phyloP scores from a whole-genome alignment of 2,329 filamentous ascomycete genomes.

The Simplicillium aogashimaense region DNA sequence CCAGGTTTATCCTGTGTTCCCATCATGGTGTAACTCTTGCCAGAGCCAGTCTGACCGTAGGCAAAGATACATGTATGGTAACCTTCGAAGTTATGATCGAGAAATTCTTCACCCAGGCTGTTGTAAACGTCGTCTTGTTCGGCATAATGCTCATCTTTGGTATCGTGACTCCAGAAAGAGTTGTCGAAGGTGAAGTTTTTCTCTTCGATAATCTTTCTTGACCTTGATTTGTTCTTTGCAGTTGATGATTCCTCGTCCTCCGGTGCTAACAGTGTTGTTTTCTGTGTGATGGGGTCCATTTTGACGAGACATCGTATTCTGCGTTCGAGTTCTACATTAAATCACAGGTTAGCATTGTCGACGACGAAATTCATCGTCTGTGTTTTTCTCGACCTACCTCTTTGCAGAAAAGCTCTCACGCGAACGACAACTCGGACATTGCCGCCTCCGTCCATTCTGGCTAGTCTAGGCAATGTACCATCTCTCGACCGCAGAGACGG shows the following conservation, averaged over 20 bases:
- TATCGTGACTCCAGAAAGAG: slow-evolving; percentile 93
- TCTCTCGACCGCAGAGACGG: slow-evolving; percentile 68
- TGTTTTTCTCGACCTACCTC: slow-evolving; percentile 45
- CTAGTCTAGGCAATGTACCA: slow-evolving; percentile 48
- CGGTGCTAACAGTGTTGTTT: slow-evolving; percentile 70
- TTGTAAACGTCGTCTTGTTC: slow-evolving; percentile 91
- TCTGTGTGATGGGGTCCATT: slow-evolving; percentile 83
- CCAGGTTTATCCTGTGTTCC: slow-evolving; percentile 76
- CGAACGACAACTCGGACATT: slow-evolving; percentile 79
- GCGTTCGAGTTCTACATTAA: slow-evolving; percentile 61
- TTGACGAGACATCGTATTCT: slow-evolving; percentile 75
- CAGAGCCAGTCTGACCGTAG: slow-evolving; percentile 94
- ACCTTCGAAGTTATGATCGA: slow-evolving; percentile 98
- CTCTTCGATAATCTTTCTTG: slow-evolving; percentile 70
- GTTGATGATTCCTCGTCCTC: slow-evolving; percentile 42
- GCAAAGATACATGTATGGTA: slow-evolving; percentile 99
- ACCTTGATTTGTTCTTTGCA: slow-evolving; percentile 48
- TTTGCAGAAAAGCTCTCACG: slow-evolving; percentile 66
- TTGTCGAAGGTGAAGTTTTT: slow-evolving; percentile 95
- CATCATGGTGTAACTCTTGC: slow-evolving; percentile 99
- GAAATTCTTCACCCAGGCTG: slow-evolving; percentile 86
- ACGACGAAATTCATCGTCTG: slow-evolving; percentile 9
- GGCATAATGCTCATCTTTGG: slow-evolving; percentile 73
- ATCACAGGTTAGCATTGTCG: not conserved
- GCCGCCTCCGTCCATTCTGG: slow-evolving; percentile 52